Base-by-base conservation (phyloP, 495 filamentous ascomycete genomes). In the Achaetomiella virescens region DNA sequence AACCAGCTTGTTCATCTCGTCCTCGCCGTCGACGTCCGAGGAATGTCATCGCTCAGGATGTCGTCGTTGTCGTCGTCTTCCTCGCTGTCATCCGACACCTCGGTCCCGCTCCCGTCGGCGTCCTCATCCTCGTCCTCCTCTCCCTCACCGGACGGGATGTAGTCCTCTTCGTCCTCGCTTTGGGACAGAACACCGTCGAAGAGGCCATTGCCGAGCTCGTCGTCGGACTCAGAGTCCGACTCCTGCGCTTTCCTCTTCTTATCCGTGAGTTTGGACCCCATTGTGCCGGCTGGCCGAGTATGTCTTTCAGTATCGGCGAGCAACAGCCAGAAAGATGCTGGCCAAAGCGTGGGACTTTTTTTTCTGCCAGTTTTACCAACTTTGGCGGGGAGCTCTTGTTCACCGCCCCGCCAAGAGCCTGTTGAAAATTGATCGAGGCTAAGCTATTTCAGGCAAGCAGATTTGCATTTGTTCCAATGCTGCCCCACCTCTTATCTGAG, bases 1-100 rank as follows among this genome's bases (percentile, higher is more conserved):
- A 31, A 68, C 59, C 17, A 64, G 60, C 60, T 72, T 72, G 37
- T 54, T 36, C n/a, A 70, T 60, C 4, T 49, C 63, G 14, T 75
- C 69, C 40, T 65, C 66, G n/a, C 66, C 74, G 49, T 77, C 78
- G 36, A 74, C 68, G 21, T 82, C 81, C 0, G 79, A 78, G 1
- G 79, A 42, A 81, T 78, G 60, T 84, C 82, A 53, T 82, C 77
- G 65, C 80, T 82, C 6, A 78, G 69, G 29, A 83, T 52, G 17
- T 71, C 81, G 35, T 81, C 81, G 36, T 78, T 59, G 14, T 61
- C 60, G 11, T 44, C 48, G 14, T 57, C 57, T 14, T 53, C 59
- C 18, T 61, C 57, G 33, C 57, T 55, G 17, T 38, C 54, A 2
- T 61, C 58, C 35, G 25, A 48, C 0, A 41, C 61, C 31, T 62